Evolutionary conservation across 106 monocot genomes (phyloP).

Genomic region (Dendrobium officinale): DNA sequence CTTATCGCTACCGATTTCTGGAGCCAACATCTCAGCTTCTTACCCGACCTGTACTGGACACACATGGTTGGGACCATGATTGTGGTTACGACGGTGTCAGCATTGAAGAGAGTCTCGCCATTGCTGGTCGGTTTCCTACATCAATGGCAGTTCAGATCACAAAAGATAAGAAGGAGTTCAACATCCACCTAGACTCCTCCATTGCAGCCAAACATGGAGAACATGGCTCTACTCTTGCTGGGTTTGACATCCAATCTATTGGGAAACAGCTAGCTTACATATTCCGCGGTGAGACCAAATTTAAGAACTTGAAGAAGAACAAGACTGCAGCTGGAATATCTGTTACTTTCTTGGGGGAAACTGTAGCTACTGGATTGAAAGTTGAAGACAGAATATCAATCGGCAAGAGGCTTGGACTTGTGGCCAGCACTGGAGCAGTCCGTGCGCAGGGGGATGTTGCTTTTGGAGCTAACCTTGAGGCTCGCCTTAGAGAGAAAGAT

Average conservation of each 20-base stretch:
- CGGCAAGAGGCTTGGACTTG: conserved; percentile 59
- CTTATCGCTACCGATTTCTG: conserved; percentile 79
- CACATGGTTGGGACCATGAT: conserved; percentile 97
- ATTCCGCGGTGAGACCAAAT: conserved; percentile 73
- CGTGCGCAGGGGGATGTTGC: conserved; percentile 72
- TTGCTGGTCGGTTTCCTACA: conserved; percentile 53
- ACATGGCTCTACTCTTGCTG: conserved; percentile 69
- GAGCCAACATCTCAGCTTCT: conserved; percentile 80
- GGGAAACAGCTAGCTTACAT: conserved; percentile 80
- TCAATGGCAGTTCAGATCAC: conserved; percentile 68
- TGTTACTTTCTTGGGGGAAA: conserved; percentile 83
- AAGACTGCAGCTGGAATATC: conserved; percentile 71
- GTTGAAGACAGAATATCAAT: conserved; percentile 73
- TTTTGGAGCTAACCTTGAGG: conserved; percentile 88
- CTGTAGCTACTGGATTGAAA: conserved; percentile 73
- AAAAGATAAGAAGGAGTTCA: conserved; percentile 94
- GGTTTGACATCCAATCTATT: conserved; percentile 80
- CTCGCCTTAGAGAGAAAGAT: conserved; percentile 69
- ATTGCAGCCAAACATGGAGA: conserved; percentile 76
- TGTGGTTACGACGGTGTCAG: conserved; percentile 93
- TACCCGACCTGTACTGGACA: conserved; percentile 69
- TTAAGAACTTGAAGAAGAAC: conserved; percentile 83
- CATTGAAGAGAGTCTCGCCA: conserved; percentile 68
- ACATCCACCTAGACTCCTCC: conserved; percentile 78
- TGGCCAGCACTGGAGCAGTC: conserved; percentile 73